Evolutionary conservation across 371 early-diverging fungal genomes (phyloP).

Genomic region (Choanephora cucurbitarum): DNA sequence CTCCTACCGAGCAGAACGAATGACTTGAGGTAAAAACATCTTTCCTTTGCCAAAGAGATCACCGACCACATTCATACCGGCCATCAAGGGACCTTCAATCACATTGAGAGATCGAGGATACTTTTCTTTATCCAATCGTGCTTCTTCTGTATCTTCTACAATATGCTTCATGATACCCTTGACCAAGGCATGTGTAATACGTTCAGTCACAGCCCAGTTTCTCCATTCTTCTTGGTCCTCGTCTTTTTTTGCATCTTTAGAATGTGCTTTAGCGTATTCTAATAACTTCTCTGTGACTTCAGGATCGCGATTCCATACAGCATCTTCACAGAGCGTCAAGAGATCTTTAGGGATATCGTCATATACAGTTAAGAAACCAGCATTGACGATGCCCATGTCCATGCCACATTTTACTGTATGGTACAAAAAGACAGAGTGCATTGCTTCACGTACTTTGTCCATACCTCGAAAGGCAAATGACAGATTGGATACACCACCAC

Average conservation of each 20-base stretch:
- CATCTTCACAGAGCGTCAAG: constrained; percentile 87
- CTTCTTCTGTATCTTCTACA: constrained; percentile 93
- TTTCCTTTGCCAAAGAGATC: constrained; percentile 92
- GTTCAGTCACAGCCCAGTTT: constrained; percentile 65
- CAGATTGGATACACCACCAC: constrained; percentile 93
- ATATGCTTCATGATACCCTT: constrained; percentile 92
- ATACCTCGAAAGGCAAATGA: constrained; percentile 96
- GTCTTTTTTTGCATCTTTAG: constrained; percentile 72
- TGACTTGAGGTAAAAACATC: constrained; percentile 97
- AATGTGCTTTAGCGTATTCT: constrained; percentile 82
- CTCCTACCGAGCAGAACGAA: constrained; percentile 83
- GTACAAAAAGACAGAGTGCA: constrained; percentile 94
- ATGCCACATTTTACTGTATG: constrained; percentile 90
- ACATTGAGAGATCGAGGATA: constrained; percentile 90
- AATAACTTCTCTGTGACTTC: constrained; percentile 91
- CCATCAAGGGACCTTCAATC: constrained; percentile 95
- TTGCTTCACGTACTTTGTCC: constrained; percentile 88
- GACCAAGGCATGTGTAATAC: constrained; percentile 82
- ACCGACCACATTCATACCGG: constrained; percentile 91
- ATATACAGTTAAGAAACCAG: constrained; percentile 91
- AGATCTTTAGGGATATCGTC: constrained; percentile 93
- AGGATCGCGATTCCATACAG: constrained; percentile 87
- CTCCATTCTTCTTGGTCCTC: constrained; percentile 90
- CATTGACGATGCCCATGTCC: constrained; percentile 97
- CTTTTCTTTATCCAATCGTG: constrained; percentile 62